Evolutionary conservation across 176 grass and related monocot species (phyloP).

Genomic region (Aegilops umbellulata): DNA sequence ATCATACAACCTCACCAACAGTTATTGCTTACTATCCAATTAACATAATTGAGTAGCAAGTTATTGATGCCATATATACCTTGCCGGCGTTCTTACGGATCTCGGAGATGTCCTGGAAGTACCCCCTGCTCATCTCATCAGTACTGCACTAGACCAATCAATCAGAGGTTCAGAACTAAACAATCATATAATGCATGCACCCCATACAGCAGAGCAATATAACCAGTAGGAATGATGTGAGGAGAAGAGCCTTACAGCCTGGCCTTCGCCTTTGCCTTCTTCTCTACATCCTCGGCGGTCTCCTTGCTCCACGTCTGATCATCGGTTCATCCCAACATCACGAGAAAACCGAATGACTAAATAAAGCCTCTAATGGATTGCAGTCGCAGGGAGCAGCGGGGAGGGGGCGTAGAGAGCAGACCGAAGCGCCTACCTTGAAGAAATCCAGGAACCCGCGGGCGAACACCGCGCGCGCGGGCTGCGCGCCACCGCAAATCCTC

Average conservation of each 20-base stretch:
- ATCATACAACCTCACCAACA: not conserved
- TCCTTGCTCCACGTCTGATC: slow-evolving; percentile 46
- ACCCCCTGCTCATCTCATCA: slow-evolving; percentile 70
- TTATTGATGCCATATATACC: slow-evolving; percentile 27
- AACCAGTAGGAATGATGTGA: not conserved
- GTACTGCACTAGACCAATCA: slow-evolving; percentile 61
- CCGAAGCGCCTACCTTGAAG: slow-evolving; percentile 33
- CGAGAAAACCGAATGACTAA: not conserved
- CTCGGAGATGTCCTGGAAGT: slow-evolving; percentile 74
- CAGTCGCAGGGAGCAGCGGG: not conserved
- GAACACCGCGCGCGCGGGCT: slow-evolving; percentile 5
- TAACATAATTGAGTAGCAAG: not conserved
- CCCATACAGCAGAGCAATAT: not conserved
- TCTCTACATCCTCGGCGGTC: slow-evolving; percentile 53
- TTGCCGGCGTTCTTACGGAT: slow-evolving; percentile 71
- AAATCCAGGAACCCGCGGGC: slow-evolving; percentile 44
- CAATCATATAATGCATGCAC: not conserved
- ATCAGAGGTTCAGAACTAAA: slow-evolving; percentile 7
- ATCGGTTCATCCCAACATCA: not conserved
- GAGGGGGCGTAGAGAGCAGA: not conserved
- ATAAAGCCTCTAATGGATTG: not conserved
- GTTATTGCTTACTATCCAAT: not conserved
- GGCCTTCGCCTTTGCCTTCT: slow-evolving; percentile 48
- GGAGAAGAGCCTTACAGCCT: slow-evolving; percentile 66
- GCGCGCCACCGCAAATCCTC: not conserved